Percentiles rank a stretch among this genome's conserved stretches.
Conservation (phyloP, 805 yeast species). For the Ogataea paradorogensis region DNA sequence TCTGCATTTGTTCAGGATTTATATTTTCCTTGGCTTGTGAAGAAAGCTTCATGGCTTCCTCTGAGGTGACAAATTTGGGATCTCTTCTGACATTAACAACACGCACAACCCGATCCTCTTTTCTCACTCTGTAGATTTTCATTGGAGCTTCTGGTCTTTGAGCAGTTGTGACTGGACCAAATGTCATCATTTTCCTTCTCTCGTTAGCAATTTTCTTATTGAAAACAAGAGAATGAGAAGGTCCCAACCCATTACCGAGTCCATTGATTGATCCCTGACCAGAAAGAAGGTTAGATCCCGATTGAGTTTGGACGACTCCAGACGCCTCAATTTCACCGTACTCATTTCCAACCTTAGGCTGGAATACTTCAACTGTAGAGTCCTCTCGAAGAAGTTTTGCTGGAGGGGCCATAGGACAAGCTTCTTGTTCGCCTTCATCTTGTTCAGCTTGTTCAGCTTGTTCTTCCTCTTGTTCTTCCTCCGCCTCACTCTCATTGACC, state of each 20-base stretch:
- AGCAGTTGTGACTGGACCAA: constrained; percentile 17
- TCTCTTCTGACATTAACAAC: constrained; percentile 22
- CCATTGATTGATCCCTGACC: constrained; percentile 14
- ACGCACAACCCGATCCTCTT: constrained; percentile 21
- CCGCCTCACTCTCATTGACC: background rate
- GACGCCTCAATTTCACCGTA: constrained; percentile 61
- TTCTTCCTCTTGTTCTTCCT: background rate
- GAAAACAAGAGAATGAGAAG: constrained; percentile 54
- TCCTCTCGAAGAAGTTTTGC: constrained; percentile 24
- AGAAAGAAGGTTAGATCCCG: constrained; percentile 31
- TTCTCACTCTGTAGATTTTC: constrained; percentile 22
- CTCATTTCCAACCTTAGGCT: constrained; percentile 30
- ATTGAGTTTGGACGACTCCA: constrained; percentile 43
- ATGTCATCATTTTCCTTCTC: constrained; percentile 37
- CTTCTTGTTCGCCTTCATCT: background rate
- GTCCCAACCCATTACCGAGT: constrained; percentile 53
- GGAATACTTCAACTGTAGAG: constrained; percentile 20
- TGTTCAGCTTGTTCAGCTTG: background rate
- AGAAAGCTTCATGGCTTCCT: constrained; percentile 19
- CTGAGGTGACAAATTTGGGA: constrained; percentile 20
- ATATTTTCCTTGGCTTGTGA: constrained; percentile 12
- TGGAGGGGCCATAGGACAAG: constrained; percentile 25
- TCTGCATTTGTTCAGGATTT: constrained; percentile 1
- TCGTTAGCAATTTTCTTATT: constrained; percentile 46
- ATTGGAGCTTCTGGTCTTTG: constrained; percentile 9